These are phyloP conservation scores for Blepharisma stoltei DNA, from an alignment of 73 alveolate species.

Conservation along the genomic window DNA sequence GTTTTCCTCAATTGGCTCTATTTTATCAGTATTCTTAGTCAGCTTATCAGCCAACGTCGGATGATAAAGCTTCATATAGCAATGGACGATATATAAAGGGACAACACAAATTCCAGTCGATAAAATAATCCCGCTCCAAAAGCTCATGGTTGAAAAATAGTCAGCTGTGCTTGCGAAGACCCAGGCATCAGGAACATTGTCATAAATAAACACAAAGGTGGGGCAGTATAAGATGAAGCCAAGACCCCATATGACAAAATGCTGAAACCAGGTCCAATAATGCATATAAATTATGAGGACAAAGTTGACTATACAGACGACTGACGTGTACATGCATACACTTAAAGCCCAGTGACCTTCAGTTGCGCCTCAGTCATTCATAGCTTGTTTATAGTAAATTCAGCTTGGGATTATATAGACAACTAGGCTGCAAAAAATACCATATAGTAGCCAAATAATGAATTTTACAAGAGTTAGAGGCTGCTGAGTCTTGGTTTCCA, in stretches of 20 bases:
- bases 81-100: background rate
- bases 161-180: slow-evolving; percentile 1
- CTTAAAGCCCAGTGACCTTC: slow-evolving; percentile 17
- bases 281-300: background rate
- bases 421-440: background rate
- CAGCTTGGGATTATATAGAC: background rate
- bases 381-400: background rate
- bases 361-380: background rate
- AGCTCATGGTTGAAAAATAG: background rate
- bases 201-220: background rate
- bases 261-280: slow-evolving; percentile 27
- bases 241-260: slow-evolving; percentile 3
- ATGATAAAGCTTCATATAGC: background rate
- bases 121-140: background rate
- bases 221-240: slow-evolving; percentile 26
- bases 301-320: background rate
- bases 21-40: too few species aligned
- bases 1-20: too few species aligned
- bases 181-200: background rate
- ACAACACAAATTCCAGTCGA: background rate
- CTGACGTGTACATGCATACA: background rate
- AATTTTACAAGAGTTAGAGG: slow-evolving; percentile 11
- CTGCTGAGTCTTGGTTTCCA: background rate
- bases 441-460: background rate
- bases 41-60: background rate